A percentile compares a stretch with the other conserved stretches of the same genome.
Evolutionary conservation across 2,329 filamentous ascomycete genomes (phyloP).

Genomic region (Talaromyces amestolkiae): DNA sequence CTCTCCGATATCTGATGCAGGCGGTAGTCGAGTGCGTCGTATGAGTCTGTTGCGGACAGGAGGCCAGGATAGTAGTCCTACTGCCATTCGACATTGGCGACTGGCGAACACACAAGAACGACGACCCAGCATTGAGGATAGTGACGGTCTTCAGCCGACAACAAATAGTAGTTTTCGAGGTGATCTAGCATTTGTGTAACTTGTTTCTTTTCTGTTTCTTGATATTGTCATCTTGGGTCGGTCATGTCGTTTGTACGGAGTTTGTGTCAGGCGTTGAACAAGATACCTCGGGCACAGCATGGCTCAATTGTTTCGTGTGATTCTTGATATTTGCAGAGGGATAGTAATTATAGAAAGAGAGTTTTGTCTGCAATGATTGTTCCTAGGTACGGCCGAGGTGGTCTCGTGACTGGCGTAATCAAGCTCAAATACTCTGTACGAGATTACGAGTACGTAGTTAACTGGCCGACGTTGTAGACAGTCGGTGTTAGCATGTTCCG

Average conservation of each 20-base stretch:
- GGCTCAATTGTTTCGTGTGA: not conserved
- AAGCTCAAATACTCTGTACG: not conserved
- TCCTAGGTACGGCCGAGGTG: not conserved
- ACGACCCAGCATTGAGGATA: slow-evolving; percentile 23
- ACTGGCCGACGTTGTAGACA: not conserved
- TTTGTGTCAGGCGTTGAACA: slow-evolving; percentile 9
- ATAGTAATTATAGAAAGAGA: not conserved
- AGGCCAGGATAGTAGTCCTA: slow-evolving; percentile 23
- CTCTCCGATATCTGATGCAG: slow-evolving; percentile 4
- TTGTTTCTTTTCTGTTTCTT: not conserved
- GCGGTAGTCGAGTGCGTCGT: slow-evolving; percentile 20
- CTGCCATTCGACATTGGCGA: slow-evolving; percentile 21
- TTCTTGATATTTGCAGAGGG: not conserved
- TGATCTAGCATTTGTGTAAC: slow-evolving; percentile 32
- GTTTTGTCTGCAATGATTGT: not conserved
- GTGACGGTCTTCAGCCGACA: slow-evolving; percentile 22
- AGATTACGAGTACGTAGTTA: not conserved
- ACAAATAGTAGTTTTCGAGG: slow-evolving; percentile 28
- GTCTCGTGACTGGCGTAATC: not conserved
- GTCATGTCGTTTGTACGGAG: not conserved
- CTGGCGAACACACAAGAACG: slow-evolving; percentile 22
- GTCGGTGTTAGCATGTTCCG: not conserved
- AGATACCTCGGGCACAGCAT: slow-evolving; percentile 13
- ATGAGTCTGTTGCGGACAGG: slow-evolving; percentile 25
- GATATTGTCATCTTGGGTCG: not conserved